Evolutionary conservation across 805 yeast genomes (phyloP).

Genomic region (Millerozyma miso): DNA sequence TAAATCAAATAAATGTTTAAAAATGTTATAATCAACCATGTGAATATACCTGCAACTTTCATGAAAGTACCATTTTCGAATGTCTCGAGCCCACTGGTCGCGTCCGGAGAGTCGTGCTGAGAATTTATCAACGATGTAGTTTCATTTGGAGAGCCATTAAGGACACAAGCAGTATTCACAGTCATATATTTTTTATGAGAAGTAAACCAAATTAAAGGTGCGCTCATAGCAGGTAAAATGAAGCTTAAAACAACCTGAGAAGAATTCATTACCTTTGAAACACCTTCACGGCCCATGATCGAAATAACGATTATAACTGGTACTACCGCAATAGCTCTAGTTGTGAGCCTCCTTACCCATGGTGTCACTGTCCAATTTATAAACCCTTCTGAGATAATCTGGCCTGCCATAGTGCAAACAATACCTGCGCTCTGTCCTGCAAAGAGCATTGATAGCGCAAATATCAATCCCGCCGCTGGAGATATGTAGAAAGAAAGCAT

Average conservation of each 20-base stretch:
- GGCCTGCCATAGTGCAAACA: constrained; percentile 48
- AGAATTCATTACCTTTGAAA: constrained; percentile 40
- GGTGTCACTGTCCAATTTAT: constrained; percentile 42
- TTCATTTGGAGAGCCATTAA: constrained; percentile 8
- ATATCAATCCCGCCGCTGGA: constrained; percentile 42
- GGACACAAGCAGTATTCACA: constrained; percentile 22
- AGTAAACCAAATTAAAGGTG: constrained; percentile 44
- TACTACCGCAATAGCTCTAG: constrained; percentile 38
- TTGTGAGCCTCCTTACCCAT: constrained; percentile 40
- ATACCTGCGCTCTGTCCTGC: constrained; percentile 47
- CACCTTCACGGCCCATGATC: constrained; percentile 40
- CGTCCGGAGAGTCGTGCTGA: constrained; percentile 3
- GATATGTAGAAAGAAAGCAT: constrained; percentile 41
- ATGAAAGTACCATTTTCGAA: constrained; percentile 38
- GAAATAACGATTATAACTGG: constrained; percentile 38
- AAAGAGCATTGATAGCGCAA: constrained; percentile 43
- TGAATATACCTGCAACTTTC: constrained; percentile 27
- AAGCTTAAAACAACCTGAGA: constrained; percentile 44
- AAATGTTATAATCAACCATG: constrained; percentile 38
- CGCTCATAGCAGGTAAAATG: constrained; percentile 40
- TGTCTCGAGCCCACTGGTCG: constrained; percentile 18
- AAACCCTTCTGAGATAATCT: constrained; percentile 43
- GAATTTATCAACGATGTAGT: constrained; percentile 10
- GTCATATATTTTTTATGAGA: constrained; percentile 37
- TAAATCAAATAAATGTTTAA: constrained; percentile 38